Evolutionary conservation across 805 yeast genomes (phyloP).

Genomic region (Metschnikowia similis): DNA sequence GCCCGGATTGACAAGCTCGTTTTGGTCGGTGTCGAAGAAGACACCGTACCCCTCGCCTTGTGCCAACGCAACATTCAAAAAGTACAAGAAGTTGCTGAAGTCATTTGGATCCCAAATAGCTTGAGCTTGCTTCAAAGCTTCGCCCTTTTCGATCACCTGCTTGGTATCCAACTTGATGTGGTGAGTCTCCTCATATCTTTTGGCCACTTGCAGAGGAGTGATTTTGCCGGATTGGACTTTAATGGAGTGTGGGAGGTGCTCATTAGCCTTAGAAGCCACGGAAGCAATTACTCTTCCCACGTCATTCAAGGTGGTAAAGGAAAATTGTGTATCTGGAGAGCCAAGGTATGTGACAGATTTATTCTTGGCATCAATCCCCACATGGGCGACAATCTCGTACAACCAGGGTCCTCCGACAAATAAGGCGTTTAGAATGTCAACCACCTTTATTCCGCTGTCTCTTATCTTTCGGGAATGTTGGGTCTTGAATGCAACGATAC

Average conservation of each 20-base stretch:
- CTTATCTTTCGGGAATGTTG: constrained; percentile 30
- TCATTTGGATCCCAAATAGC: constrained; percentile 24
- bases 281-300: constrained; percentile 42
- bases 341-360: constrained; percentile 41
- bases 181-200: constrained; percentile 38
- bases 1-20: no score
- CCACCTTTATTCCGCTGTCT: constrained; percentile 42
- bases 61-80: no score
- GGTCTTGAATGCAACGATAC: no score
- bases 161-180: constrained; percentile 19
- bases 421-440: constrained; percentile 38
- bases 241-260: constrained; percentile 40
- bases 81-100: constrained; percentile 13
- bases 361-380: constrained; percentile 30
- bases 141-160: constrained; percentile 17
- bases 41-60: no score
- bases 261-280: constrained; percentile 30
- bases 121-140: constrained; percentile 27
- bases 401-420: constrained; percentile 23
- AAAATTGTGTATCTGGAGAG: constrained; percentile 26
- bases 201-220: constrained; percentile 7
- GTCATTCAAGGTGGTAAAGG: constrained; percentile 26
- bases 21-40: no score
- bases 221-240: constrained; percentile 40
- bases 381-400: constrained; percentile 22